These are phyloP conservation scores for Saccharomyces pastorianus DNA, from an alignment of 1,139 yeast species.

Conservation along the genomic window DNA sequence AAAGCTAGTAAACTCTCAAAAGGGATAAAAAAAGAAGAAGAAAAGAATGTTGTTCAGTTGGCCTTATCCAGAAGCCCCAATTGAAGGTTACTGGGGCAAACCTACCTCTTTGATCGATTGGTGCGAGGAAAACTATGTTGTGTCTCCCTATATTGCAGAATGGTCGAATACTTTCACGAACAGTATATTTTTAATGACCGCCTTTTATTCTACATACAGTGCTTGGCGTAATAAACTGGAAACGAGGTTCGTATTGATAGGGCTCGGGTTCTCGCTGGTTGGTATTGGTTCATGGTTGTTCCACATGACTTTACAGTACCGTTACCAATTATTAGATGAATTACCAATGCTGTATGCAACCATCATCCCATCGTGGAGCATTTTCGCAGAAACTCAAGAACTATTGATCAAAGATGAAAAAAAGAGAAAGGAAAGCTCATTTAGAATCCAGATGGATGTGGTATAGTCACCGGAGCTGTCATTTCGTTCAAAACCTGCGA, in stretches of 20 bases:
- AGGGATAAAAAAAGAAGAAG: not conserved
- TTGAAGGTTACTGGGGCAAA: constrained; percentile 34
- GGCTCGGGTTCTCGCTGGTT: constrained; percentile 75
- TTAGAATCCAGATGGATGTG: constrained; percentile 19
- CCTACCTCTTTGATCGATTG: constrained; percentile 72
- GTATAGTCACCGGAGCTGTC: too few species aligned
- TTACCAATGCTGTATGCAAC: constrained; percentile 97
- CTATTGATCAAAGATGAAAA: constrained; percentile 35
- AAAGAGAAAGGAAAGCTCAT: constrained; percentile 33
- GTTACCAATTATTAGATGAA: constrained; percentile 86
- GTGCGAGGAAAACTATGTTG: constrained; percentile 94
- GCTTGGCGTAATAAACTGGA: constrained; percentile 58
- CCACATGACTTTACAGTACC: constrained; percentile 88
- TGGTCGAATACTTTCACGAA: constrained; percentile 77
- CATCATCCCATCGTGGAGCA: constrained; percentile 77
- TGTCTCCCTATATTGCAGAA: constrained; percentile 81
- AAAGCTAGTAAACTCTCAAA: not conserved
- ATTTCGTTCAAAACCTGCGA: too few species aligned
- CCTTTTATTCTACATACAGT: constrained; percentile 56
- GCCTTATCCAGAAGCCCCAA: constrained; percentile 32
- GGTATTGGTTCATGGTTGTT: constrained; percentile 93
- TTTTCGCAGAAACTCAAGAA: constrained; percentile 32
- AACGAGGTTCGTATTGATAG: constrained; percentile 57
- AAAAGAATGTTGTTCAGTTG: constrained; percentile 14
- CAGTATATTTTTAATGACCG: constrained; percentile 55